Conservation (phyloP, 2,329 filamentous ascomycete species). For the Fusarium tjaetaba region DNA sequence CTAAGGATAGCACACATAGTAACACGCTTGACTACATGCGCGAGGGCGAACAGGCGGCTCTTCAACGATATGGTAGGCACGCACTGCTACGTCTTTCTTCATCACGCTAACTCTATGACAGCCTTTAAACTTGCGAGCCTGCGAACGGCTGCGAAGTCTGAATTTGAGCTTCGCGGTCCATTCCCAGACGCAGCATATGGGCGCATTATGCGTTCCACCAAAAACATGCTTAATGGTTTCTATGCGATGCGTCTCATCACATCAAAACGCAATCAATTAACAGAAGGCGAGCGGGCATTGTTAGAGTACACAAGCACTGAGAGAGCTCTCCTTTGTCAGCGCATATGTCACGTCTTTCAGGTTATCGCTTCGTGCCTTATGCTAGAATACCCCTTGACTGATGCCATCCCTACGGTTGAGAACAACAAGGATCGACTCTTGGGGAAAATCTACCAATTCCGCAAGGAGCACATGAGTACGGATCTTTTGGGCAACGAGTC, state of each 20-base stretch:
- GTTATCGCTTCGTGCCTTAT: slow-evolving; percentile 94
- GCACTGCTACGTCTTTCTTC: background rate
- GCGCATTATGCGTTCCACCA: slow-evolving; percentile 81
- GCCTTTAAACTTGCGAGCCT: slow-evolving; percentile 78
- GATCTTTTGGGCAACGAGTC: slow-evolving; percentile 39
- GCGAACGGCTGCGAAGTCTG: slow-evolving; percentile 76
- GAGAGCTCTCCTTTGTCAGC: slow-evolving; percentile 80
- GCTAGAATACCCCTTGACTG: slow-evolving; percentile 91
- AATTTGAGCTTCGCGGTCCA: slow-evolving; percentile 88
- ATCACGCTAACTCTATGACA: slow-evolving; percentile 29
- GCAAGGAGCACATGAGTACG: slow-evolving; percentile 69
- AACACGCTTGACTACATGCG: slow-evolving; percentile 78
- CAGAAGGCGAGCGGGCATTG: slow-evolving; percentile 82
- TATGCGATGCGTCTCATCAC: slow-evolving; percentile 97
- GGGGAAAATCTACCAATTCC: slow-evolving; percentile 87
- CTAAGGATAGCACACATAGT: slow-evolving; percentile 63
- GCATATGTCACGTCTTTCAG: slow-evolving; percentile 87
- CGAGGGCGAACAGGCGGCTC: slow-evolving; percentile 84
- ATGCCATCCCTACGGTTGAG: slow-evolving; percentile 85
- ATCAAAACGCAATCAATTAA: slow-evolving; percentile 78
- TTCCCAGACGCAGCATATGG: slow-evolving; percentile 81
- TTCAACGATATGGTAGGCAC: slow-evolving; percentile 75
- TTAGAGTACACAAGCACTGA: slow-evolving; percentile 83
- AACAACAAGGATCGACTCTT: slow-evolving; percentile 84
- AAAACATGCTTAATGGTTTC: slow-evolving; percentile 89